Base-by-base conservation (phyloP, 495 filamentous ascomycete species). In the Pseudevernia furfuracea region DNA sequence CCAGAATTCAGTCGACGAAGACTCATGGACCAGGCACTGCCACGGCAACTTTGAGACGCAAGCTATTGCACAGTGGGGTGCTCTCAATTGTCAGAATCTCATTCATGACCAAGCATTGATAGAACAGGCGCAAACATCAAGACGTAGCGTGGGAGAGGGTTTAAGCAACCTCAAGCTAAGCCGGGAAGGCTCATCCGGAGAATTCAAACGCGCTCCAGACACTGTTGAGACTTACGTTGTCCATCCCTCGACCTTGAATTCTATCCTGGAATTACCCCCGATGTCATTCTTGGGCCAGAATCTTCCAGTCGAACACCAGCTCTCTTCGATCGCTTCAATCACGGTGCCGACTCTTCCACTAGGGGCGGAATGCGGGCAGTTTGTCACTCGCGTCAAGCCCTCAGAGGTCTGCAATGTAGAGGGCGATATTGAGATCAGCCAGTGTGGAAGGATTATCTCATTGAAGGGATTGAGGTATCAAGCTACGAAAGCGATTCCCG, bases 241-340 rank as follows among this genome's bases (percentile, higher is more conserved):
- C 4, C 8, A 70, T 39, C 68, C 67, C 5, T 25, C 44, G n/a
- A 17, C 37, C 9, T 36, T 70, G 7, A n/a, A 19, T 34, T 43
- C 41, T 28, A 44, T 70, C 23, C 38, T 69, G 4, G 28, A 9
- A n/a, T 58, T 70, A 19, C 62, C 58, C 8, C 49, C 49, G 17
- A 63, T 61, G 17, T 58, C 63, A 14, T 6, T 69, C 8, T 15
- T 63, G 6, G 28, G 63, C 43, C 44, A 28, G 19, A 59, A 43
- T 38, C 52, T 66, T 12, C 62, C 59, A 17, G 53, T 62, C 1
- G 55, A 49, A 58, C 52, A 66, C 44, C 53, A 14, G n/a, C 1
- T 70, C 11, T 58, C 38, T n/a, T 62, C 58, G 6, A 56, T 70
- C 19, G 21, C 34, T 8, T 48, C 63, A 10, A 19, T 62, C 12